phyloP scores from a whole-genome alignment of 306 rosid genomes.

The Vigna trinervia region DNA sequence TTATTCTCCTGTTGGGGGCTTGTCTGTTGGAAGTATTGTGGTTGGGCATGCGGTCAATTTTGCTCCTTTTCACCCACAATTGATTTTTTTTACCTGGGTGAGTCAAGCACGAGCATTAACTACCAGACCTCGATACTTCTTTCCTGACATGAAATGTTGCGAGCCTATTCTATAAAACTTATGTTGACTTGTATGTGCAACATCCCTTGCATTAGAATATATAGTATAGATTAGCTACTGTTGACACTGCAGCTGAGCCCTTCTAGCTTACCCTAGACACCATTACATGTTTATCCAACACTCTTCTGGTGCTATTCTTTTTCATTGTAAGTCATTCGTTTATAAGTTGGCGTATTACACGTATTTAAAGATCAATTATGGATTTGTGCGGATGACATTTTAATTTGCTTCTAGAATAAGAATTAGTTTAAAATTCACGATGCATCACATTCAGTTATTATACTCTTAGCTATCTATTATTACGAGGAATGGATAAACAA shows the following conservation, averaged over 20 bases:
- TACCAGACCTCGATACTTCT: slow-evolving; percentile 8
- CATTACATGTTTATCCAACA: neutral
- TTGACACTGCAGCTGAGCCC: neutral
- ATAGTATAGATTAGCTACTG: neutral
- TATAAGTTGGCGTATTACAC: slow-evolving; percentile 12
- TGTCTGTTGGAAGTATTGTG: slow-evolving; percentile 17
- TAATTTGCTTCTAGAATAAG: neutral
- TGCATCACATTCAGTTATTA: neutral
- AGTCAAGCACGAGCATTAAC: neutral
- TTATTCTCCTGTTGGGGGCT: neutral
- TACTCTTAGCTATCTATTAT: neutral
- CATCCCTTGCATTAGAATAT: neutral
- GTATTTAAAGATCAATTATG: slow-evolving; percentile 4
- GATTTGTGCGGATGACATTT: slow-evolving; percentile 21
- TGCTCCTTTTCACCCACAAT: neutral
- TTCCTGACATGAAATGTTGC: slow-evolving; percentile 28
- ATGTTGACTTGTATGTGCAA: neutral
- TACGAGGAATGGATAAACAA: neutral
- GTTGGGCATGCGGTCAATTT: neutral
- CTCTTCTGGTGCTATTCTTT: neutral
- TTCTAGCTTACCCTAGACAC: neutral
- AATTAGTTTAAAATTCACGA: slow-evolving; percentile 5
- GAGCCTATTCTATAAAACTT: slow-evolving; percentile 25
- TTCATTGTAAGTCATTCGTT: neutral
- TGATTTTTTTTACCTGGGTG: slow-evolving; percentile 1